phyloP scores from a whole-genome alignment of 1,284 basidiomycete species.

The Ceratobasidium sp. region DNA sequence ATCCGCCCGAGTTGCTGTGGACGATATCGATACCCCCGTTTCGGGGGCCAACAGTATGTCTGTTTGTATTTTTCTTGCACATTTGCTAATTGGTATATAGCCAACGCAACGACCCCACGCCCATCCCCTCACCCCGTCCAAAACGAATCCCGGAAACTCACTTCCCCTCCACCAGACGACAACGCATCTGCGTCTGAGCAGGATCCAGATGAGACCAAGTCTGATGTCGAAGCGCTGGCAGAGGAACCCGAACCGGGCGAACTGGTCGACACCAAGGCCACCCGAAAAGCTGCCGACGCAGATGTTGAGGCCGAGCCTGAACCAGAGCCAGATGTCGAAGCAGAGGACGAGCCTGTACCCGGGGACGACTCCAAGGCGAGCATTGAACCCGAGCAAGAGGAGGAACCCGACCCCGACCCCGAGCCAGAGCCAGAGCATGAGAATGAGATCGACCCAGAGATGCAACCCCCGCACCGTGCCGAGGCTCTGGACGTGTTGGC shows the following conservation, averaged over 20 bases:
- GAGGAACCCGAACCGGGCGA: conserved; percentile 21
- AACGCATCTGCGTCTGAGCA: conserved; percentile 7
- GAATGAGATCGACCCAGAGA: conserved; percentile 62
- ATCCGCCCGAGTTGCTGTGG: background rate
- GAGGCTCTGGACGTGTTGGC: conserved; percentile 81
- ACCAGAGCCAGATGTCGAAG: conserved; percentile 48
- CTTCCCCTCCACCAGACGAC: conserved; percentile 26
- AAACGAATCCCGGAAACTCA: background rate
- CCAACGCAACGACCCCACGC: conserved; percentile 23
- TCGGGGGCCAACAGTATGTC: conserved; percentile 28
- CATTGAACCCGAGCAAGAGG: conserved; percentile 47
- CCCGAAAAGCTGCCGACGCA: conserved; percentile 5
- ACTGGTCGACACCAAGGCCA: conserved; percentile 7
- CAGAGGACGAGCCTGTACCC: conserved; percentile 47
- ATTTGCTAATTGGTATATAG: conserved; percentile 10
- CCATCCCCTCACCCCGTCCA: conserved; percentile 10
- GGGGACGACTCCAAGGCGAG: conserved; percentile 47
- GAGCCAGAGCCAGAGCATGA: conserved; percentile 58
- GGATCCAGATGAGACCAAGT: conserved; percentile 25
- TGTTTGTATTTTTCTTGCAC: background rate
- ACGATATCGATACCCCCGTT: conserved; percentile 25
- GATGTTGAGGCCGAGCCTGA: conserved; percentile 49
- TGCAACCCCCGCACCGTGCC: conserved; percentile 76
- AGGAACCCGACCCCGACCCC: conserved; percentile 44
- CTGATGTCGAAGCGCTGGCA: conserved; percentile 15